phyloP scores from a whole-genome alignment of 495 filamentous ascomycete species.

The Talaromyces ruber region DNA sequence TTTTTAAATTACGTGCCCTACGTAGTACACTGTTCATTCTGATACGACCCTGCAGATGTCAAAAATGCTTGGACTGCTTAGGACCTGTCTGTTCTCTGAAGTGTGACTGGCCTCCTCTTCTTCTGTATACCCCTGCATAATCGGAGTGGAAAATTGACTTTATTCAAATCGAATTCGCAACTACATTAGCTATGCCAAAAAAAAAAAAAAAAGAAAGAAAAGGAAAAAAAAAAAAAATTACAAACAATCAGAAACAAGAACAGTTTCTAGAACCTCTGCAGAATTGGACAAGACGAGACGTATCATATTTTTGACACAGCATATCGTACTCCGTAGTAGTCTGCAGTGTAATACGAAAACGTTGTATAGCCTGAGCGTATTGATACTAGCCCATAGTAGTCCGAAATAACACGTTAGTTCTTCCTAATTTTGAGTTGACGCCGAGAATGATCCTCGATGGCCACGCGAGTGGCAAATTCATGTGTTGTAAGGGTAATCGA shows the following conservation, averaged over 20 bases:
- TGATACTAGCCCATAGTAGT: not conserved
- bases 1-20: not conserved
- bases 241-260: not conserved
- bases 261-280: not conserved
- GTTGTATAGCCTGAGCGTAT: not conserved
- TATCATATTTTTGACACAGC: not conserved
- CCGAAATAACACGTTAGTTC: not conserved
- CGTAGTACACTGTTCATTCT: not conserved
- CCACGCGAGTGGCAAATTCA: not conserved
- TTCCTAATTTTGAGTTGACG: not conserved
- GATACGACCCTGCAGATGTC: not conserved
- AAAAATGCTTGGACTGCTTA: not conserved
- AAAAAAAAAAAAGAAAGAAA: too few relatives aligned
- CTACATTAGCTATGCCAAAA: not conserved
- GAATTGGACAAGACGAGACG: not conserved
- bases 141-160: not conserved
- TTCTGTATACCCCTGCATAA: not conserved
- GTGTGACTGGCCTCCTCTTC: not conserved
- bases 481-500: not conserved
- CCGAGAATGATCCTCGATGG: not conserved
- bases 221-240: too few relatives aligned
- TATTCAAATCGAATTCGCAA: not conserved
- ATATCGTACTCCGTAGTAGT: too few relatives aligned
- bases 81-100: not conserved
- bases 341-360: not conserved